Evolutionary conservation across 805 yeast genomes (phyloP).

Genomic region (Metschnikowia lunata): DNA sequence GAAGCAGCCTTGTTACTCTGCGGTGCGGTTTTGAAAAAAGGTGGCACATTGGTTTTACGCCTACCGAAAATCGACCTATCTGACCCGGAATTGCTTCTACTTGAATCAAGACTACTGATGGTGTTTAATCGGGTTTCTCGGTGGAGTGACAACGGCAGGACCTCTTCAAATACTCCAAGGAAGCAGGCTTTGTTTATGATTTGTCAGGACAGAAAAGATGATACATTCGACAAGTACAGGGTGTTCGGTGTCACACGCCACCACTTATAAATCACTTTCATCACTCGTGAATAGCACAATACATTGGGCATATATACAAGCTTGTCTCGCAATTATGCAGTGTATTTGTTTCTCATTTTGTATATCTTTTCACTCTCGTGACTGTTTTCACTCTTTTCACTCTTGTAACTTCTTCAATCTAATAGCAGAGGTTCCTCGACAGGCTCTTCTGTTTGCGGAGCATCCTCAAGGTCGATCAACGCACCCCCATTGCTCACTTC

Average conservation of each 20-base stretch:
- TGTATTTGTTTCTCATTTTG: no score
- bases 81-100: constrained; percentile 28
- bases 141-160: constrained; percentile 14
- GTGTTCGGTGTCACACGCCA: constrained; percentile 11
- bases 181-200: constrained; percentile 24
- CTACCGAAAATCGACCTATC: constrained; percentile 21
- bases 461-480: constrained; percentile 17
- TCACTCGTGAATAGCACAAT: not conserved
- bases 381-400: no score
- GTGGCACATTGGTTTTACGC: constrained; percentile 32
- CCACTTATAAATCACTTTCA: not conserved
- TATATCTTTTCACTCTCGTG: not conserved
- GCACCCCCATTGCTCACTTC: constrained; percentile 14
- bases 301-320: no score
- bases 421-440: constrained; percentile 9
- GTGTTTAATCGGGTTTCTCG: constrained; percentile 26
- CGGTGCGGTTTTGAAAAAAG: constrained; percentile 25
- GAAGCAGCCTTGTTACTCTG: constrained; percentile 35
- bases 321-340: no score
- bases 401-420: not conserved
- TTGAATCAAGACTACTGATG: constrained; percentile 20
- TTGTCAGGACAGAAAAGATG: constrained; percentile 19
- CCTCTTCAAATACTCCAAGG: constrained; percentile 2
- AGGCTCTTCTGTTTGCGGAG: not conserved
- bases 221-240: constrained; percentile 11